phyloP scores from a whole-genome alignment of 1,284 basidiomycete genomes.

The Irpex sp. region DNA sequence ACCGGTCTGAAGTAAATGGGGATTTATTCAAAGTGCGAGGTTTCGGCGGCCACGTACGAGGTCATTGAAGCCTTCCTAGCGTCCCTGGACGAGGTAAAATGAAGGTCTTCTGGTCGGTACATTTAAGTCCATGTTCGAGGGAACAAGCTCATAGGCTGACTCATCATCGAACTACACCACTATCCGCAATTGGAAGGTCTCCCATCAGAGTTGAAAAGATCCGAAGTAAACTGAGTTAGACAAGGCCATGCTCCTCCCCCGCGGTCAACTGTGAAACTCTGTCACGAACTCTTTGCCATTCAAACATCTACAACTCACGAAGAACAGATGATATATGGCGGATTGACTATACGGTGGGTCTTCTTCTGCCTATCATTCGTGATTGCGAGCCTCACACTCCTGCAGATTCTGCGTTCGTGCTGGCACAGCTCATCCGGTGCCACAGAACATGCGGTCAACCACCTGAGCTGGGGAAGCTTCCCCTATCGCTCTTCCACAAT shows the following conservation, averaged over 20 bases:
- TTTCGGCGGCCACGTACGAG: neutral
- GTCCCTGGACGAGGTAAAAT: neutral
- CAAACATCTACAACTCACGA: neutral
- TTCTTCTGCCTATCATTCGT: neutral
- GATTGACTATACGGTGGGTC: neutral
- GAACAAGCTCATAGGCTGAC: neutral
- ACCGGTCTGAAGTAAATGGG: neutral
- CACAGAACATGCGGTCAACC: neutral
- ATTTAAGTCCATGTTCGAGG: neutral
- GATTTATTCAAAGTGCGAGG: neutral
- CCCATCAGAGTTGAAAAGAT: neutral
- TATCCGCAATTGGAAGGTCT: slow-evolving; percentile 2
- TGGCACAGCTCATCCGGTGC: neutral
- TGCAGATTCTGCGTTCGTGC: neutral
- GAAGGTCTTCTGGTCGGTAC: neutral
- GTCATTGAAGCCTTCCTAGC: neutral
- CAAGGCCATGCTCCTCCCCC: neutral
- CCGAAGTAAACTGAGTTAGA: neutral
- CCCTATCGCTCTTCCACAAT: neutral
- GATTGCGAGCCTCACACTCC: neutral
- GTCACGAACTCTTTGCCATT: neutral
- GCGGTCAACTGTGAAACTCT: neutral
- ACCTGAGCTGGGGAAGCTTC: neutral
- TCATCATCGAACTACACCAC: neutral
- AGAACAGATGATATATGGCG: neutral